Percentiles rank a stretch among this genome's conserved stretches.
Evolutionary conservation across 83 land plant species (phyloP).

Genomic region (Larix sibirica): DNA sequence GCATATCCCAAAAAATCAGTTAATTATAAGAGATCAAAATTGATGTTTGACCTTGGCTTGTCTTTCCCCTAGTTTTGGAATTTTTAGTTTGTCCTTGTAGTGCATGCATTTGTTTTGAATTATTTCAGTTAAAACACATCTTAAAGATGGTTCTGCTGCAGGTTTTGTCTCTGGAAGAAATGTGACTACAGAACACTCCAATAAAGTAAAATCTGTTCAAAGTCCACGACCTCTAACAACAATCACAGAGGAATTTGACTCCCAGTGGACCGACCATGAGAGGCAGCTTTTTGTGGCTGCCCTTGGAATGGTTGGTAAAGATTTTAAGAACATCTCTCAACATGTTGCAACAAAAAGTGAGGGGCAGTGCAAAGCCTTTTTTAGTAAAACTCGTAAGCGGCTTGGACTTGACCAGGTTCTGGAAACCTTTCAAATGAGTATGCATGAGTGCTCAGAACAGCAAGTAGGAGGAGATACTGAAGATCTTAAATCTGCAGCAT

Average conservation of each 20-base stretch:
- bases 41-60: neutral
- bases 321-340: constrained; percentile 39
- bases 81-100: constrained; percentile 6
- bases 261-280: constrained; percentile 46
- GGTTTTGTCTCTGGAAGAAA: constrained; percentile 40
- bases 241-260: constrained; percentile 27
- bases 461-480: constrained; percentile 2
- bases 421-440: constrained; percentile 20
- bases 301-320: constrained; percentile 38
- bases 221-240: constrained; percentile 7
- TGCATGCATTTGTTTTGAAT: constrained; percentile 41
- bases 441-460: constrained; percentile 9
- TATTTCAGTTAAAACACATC: constrained; percentile 54
- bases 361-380: constrained; percentile 49
- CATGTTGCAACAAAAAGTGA: constrained; percentile 41
- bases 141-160: constrained; percentile 49
- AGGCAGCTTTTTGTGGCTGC: constrained; percentile 44
- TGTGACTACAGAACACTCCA: constrained; percentile 21
- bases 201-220: constrained; percentile 12
- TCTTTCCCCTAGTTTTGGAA: neutral
- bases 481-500: constrained; percentile 3
- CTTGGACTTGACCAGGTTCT: constrained; percentile 39
- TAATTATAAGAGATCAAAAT: neutral
- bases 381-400: constrained; percentile 50
- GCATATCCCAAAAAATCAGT: no score